phyloP scores from a whole-genome alignment of 108 stramenopile genomes.

The Cyclotella baltica region DNA sequence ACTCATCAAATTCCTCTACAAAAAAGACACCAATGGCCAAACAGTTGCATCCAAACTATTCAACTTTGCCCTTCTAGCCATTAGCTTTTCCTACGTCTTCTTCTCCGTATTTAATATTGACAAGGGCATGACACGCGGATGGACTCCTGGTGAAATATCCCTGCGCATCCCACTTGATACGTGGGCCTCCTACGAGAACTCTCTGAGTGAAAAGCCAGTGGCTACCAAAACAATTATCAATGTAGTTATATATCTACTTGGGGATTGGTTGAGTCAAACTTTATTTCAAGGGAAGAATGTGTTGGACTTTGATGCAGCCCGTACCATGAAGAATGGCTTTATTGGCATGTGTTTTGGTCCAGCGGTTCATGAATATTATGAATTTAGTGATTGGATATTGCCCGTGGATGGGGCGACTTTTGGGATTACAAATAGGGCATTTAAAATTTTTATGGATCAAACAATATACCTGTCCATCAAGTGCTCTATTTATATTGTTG shows the following conservation, averaged over 20 bases:
- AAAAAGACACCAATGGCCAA: slow-evolving; percentile 48
- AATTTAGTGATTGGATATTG: slow-evolving; percentile 91
- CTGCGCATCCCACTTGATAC: slow-evolving; percentile 91
- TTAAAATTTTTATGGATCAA: slow-evolving; percentile 97
- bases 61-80: slow-evolving; percentile 71
- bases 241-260: slow-evolving; percentile 92
- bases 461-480: slow-evolving; percentile 91
- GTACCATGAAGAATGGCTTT: slow-evolving; percentile 91
- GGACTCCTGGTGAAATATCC: slow-evolving; percentile 80
- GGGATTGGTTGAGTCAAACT: slow-evolving; percentile 95
- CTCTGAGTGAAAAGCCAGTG: slow-evolving; percentile 84
- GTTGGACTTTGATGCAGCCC: slow-evolving; percentile 85
- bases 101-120: slow-evolving; percentile 85
- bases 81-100: slow-evolving; percentile 75
- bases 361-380: slow-evolving; percentile 94
- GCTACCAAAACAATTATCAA: slow-evolving; percentile 95
- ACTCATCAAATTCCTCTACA: slow-evolving; percentile 38
- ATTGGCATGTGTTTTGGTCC: slow-evolving; percentile 95
- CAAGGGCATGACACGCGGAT: slow-evolving; percentile 86
- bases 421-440: slow-evolving; percentile 77
- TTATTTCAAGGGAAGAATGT: slow-evolving; percentile 82
- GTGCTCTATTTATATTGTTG: slow-evolving; percentile 88
- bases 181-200: slow-evolving; percentile 88
- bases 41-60: slow-evolving; percentile 67
- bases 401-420: slow-evolving; percentile 80